These are phyloP conservation scores for Hepatocystis sp. DNA, from an alignment of 169 alveolate genomes.

Conservation along the genomic window DNA sequence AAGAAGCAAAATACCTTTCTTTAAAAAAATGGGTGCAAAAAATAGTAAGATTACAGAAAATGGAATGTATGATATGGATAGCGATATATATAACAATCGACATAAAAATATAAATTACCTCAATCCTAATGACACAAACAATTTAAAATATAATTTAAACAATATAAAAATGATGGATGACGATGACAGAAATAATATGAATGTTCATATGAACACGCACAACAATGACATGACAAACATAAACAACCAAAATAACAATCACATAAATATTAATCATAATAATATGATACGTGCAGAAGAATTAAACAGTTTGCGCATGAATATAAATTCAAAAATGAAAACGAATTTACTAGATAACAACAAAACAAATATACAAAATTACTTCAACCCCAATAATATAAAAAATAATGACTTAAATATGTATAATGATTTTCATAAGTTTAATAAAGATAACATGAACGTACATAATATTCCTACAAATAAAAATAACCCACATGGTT, in stretches of 20 bases:
- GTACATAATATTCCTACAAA: too few species aligned
- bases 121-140: conserved; percentile 13
- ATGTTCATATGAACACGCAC: neutral
- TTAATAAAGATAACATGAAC: too few species aligned
- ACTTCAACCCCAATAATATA: too few species aligned
- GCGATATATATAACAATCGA: conserved; percentile 27
- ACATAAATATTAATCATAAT: too few species aligned
- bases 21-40: conserved; percentile 42
- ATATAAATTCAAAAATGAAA: too few species aligned
- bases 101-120: conserved; percentile 25
- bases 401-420: too few species aligned
- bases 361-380: too few species aligned
- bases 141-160: conserved; percentile 14
- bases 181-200: conserved; percentile 10
- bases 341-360: too few species aligned
- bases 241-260: neutral
- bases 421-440: too few species aligned
- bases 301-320: too few species aligned
- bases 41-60: conserved; percentile 19
- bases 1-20: neutral
- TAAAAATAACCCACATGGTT: neutral
- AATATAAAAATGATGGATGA: conserved; percentile 49
- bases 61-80: conserved; percentile 17
- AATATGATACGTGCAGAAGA: too few species aligned
- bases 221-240: neutral